Percentiles rank a stretch among this genome's conserved stretches.
Evolutionary conservation across 78 protist genomes (phyloP).

Genomic region (Isochrysis galbana): DNA sequence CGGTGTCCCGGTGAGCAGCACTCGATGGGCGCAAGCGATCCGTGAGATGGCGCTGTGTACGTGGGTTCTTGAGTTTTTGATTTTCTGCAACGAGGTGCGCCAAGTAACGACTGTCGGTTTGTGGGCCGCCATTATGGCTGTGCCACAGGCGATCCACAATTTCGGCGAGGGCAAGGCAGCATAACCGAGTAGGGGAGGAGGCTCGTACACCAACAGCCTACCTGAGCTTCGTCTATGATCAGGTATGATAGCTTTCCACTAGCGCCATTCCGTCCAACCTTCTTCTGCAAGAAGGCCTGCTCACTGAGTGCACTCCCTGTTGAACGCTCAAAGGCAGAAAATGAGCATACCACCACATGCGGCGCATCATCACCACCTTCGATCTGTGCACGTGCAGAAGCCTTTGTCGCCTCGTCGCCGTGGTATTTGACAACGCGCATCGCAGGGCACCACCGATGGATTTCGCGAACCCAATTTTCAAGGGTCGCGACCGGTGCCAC

Average conservation of each 20-base stretch:
- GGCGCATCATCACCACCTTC: background rate
- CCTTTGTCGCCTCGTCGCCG: background rate
- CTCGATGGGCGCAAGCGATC: conserved; percentile 80
- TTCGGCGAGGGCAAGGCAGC: no score
- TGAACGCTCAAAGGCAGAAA: background rate
- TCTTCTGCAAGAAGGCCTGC: background rate
- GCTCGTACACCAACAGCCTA: no score
- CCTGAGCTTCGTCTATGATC: background rate
- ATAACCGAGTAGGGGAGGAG: no score
- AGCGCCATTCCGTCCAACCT: background rate
- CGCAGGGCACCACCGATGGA: background rate
- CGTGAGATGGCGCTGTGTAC: conserved; percentile 40
- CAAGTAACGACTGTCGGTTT: no score
- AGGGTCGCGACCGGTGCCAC: conserved; percentile 64
- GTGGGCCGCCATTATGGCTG: no score
- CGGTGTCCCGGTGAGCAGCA: conserved; percentile 96
- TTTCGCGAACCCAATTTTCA: conserved; percentile 62
- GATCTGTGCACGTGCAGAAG: background rate
- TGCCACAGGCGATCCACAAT: no score
- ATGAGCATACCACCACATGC: background rate
- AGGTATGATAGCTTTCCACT: background rate
- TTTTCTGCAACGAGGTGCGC: no score
- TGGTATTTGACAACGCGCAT: background rate
- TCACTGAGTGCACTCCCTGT: background rate
- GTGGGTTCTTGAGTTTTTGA: background rate